Evolutionary conservation across 2,329 filamentous ascomycete genomes (phyloP).

Genomic region (Cladosporium sp.): DNA sequence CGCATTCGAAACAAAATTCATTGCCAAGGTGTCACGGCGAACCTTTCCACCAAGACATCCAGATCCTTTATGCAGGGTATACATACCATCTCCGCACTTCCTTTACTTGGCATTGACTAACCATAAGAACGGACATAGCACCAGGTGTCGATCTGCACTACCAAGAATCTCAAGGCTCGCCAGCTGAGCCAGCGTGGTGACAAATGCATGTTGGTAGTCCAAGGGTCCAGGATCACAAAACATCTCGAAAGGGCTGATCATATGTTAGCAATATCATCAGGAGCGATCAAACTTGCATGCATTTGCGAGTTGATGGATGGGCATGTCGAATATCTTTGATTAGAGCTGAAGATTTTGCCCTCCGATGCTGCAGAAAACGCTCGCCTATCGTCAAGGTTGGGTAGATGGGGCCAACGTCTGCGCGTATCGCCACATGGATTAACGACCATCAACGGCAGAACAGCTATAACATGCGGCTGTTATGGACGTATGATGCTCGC

Average conservation of each 20-base stretch:
- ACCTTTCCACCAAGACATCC: neutral
- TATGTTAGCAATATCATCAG: neutral
- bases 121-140: neutral
- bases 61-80: neutral
- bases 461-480: neutral
- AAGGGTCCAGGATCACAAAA: neutral
- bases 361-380: neutral
- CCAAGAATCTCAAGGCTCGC: neutral
- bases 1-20: neutral
- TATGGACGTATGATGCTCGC: neutral
- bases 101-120: neutral
- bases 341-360: neutral
- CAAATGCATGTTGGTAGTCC: neutral
- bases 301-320: neutral
- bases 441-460: neutral
- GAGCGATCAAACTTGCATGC: neutral
- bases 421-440: neutral
- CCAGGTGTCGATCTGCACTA: neutral
- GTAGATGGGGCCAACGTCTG: neutral
- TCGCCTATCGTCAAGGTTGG: neutral
- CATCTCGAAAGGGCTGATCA: neutral
- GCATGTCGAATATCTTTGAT: neutral
- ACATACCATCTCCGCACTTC: neutral
- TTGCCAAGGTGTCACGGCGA: neutral
- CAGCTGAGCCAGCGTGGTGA: neutral